Evolutionary conservation across 345 rosid species (phyloP), one percentile per base, ranked within the genome.

Genomic region (Murraya koenigii): DNA sequence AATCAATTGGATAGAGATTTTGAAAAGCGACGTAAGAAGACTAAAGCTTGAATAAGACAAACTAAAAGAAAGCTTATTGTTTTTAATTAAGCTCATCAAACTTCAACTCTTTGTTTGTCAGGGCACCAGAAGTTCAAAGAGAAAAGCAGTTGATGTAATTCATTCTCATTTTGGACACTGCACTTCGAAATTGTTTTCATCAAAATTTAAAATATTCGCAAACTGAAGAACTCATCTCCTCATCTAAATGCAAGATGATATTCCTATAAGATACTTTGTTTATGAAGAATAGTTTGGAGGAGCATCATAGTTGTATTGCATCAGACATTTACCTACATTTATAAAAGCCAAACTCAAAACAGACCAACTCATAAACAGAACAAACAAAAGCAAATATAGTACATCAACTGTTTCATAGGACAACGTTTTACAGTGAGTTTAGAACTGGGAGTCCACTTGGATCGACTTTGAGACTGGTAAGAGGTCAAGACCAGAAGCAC

Each of bases 21-120:
- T 82, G 76, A 87, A 87, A 80, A 82, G 68, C 8, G 86, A 90
- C 79, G 54, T 84, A 49, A 82, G 85, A 80, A 90, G 82, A 79
- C 79, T 91, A 74, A 87, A 85, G 78, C 86, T 77, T 67, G 87
- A 93, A 66, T 86, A 75, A 56, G 82, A 87, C 83, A 88, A 87
- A 83, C 88, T 92, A 90, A 70, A 92, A 85, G 88, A 77, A 74
- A n/a, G n/a, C n/a, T n/a, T n/a, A n/a, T n/a, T n/a, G n/a, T n/a
- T n/a, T n/a, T n/a, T n/a, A n/a, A n/a, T n/a, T n/a, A n/a, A n/a
- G n/a, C n/a, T n/a, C n/a, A n/a, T n/a, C n/a, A n/a, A n/a, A n/a
- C n/a, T n/a, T n/a, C n/a, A n/a, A n/a, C n/a, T n/a, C n/a, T n/a
- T n/a, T n/a, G n/a, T n/a, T n/a, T n/a, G n/a, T n/a, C n/a, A n/a